Conservation (phyloP, 2,329 filamentous ascomycete genomes). For the Chrysoporthe cubensis region DNA sequence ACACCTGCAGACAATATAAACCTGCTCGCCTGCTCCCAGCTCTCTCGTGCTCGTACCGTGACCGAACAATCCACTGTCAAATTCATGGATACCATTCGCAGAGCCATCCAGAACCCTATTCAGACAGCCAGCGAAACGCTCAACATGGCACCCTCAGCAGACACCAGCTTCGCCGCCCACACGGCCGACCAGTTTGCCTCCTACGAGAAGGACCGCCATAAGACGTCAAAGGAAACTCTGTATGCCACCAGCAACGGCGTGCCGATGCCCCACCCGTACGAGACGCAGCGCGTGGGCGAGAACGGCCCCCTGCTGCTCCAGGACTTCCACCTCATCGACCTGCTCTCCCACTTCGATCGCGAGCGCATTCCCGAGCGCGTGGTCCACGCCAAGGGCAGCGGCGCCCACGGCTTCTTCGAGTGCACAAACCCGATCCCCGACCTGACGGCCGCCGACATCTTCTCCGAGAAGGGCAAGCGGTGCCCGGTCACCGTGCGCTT, state of each 20-base stretch:
- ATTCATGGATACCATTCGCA: conserved; percentile 13
- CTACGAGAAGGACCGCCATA: conserved; percentile 46
- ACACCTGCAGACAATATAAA: not conserved
- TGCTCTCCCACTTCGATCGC: conserved; percentile 63
- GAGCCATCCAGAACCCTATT: conserved; percentile 11
- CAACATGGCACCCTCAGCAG: conserved; percentile 33
- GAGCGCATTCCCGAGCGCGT: conserved; percentile 66
- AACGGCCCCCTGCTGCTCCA: conserved; percentile 62
- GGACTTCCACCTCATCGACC: conserved; percentile 66
- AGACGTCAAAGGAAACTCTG: conserved; percentile 44
- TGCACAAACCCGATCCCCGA: conserved; percentile 54
- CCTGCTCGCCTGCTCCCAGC: not conserved
- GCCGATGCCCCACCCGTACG: conserved; percentile 62
- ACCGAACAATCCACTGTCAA: too few relatives aligned
- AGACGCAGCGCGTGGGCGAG: conserved; percentile 58
- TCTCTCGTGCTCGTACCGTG: too few relatives aligned
- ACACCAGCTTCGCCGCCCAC: conserved; percentile 44
- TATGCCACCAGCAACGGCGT: conserved; percentile 62
- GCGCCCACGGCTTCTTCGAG: conserved; percentile 59
- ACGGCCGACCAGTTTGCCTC: conserved; percentile 42
- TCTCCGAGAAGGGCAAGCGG: conserved; percentile 67
- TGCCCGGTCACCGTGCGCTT: conserved; percentile 71
- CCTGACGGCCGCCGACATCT: conserved; percentile 55
- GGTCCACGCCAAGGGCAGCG: conserved; percentile 63
- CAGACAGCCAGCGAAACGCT: conserved; percentile 17